Conservation (phyloP, 345 rosid species). For the Eucalyptus curtisii region DNA sequence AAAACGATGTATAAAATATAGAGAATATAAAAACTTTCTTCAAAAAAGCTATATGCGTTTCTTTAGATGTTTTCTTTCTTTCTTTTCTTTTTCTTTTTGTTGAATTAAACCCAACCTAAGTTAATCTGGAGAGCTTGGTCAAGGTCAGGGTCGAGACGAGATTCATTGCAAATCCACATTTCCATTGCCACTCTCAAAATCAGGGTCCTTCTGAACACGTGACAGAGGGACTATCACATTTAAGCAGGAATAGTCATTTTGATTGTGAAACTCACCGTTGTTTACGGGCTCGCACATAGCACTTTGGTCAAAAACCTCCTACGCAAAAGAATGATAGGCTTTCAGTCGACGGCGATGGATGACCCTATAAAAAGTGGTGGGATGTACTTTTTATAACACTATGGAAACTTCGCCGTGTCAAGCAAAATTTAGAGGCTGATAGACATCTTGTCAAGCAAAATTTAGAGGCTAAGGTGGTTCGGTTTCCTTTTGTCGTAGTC, state of each 20-base stretch:
- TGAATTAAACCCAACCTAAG: background rate
- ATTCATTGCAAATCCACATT: background rate
- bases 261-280: background rate
- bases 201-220: background rate
- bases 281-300: accelerated
- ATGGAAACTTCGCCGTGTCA: background rate
- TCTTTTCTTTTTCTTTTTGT: too few relatives aligned
- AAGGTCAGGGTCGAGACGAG: background rate
- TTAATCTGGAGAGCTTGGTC: background rate
- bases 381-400: background rate
- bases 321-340: background rate
- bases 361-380: background rate
- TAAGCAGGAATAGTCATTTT: too few relatives aligned
- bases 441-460: too few relatives aligned
- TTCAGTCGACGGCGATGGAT: background rate
- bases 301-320: background rate
- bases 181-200: background rate
- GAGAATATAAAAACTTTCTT: too few relatives aligned
- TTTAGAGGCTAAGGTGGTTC: too few relatives aligned
- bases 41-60: too few relatives aligned
- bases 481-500: too few relatives aligned
- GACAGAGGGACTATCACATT: background rate
- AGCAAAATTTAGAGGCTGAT: too few relatives aligned
- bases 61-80: too few relatives aligned
- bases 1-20: too few relatives aligned